Percentiles rank a stretch among this genome's conserved stretches.
phyloP scores from a whole-genome alignment of 2,329 filamentous ascomycete species.

The Camillea tinctor region DNA sequence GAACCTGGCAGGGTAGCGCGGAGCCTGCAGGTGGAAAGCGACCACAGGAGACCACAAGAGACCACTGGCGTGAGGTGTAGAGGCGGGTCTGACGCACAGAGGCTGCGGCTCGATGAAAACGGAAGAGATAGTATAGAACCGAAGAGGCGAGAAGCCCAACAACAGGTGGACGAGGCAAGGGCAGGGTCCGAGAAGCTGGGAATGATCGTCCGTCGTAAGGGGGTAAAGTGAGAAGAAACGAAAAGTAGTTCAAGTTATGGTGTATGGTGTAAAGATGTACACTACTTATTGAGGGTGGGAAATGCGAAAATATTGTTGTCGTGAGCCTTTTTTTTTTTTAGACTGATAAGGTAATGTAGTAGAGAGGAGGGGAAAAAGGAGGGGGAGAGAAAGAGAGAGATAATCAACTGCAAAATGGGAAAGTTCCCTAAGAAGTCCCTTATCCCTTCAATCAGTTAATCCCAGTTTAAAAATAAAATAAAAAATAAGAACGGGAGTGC shows the following conservation, averaged over 20 bases:
- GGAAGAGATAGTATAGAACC: slow-evolving; percentile 15
- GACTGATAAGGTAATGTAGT: background rate
- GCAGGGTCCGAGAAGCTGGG: slow-evolving; percentile 19
- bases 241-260: too few relatives aligned
- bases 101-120: slow-evolving; percentile 19
- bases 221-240: background rate
- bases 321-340: background rate
- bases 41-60: slow-evolving; percentile 6
- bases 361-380: background rate
- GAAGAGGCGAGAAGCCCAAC: slow-evolving; percentile 20
- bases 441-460: background rate
- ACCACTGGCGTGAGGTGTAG: slow-evolving; percentile 5
- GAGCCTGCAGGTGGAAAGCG: slow-evolving; percentile 2
- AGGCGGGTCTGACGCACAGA: slow-evolving; percentile 13
- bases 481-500: background rate
- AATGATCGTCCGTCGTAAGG: slow-evolving; percentile 9
- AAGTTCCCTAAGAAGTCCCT: background rate
- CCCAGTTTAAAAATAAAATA: too few relatives aligned
- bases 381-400: background rate
- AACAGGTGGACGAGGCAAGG: background rate
- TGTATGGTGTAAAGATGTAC: background rate
- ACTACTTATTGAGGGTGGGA: too few relatives aligned
- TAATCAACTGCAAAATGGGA: background rate
- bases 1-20: slow-evolving; percentile 9
- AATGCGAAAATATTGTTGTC: background rate